These are phyloP conservation scores for Plectranthus barbatus DNA, from an alignment of 257 asterid species.

Conservation along the genomic window DNA sequence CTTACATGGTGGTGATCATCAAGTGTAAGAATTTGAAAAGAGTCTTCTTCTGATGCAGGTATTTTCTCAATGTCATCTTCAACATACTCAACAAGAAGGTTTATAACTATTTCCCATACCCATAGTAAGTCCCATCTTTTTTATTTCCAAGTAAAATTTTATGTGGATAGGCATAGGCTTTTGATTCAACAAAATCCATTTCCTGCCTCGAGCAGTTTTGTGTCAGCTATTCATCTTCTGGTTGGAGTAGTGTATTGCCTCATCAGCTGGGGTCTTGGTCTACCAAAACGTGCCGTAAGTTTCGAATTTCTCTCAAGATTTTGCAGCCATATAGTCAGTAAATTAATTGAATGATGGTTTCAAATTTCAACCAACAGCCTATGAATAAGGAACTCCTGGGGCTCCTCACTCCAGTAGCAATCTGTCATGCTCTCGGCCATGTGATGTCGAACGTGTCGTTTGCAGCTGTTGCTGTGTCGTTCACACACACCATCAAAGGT, in stretches of 20 bases:
- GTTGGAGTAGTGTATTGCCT: constrained; percentile 56
- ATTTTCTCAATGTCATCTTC: constrained; percentile 55
- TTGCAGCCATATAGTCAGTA: background rate
- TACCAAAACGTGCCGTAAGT: constrained; percentile 59
- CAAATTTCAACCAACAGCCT: constrained; percentile 27
- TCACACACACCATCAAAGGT: constrained; percentile 64
- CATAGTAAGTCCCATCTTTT: constrained; percentile 32
- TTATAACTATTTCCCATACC: constrained; percentile 58
- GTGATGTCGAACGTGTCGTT: constrained; percentile 60
- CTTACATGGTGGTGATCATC: background rate
- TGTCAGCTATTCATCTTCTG: constrained; percentile 48
- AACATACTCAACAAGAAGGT: constrained; percentile 62
- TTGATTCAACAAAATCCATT: background rate
- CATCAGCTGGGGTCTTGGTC: constrained; percentile 43
- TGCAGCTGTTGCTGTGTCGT: constrained; percentile 65
- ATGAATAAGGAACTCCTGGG: constrained; percentile 40
- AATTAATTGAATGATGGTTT: background rate
- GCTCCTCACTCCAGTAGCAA: constrained; percentile 49
- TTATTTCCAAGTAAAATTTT: background rate
- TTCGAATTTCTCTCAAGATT: background rate
- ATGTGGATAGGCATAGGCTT: background rate
- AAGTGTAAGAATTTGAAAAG: too few species aligned
- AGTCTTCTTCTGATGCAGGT: constrained; percentile 28
- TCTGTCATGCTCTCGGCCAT: constrained; percentile 61
- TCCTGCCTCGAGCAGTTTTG: constrained; percentile 28